Evolutionary conservation across 768 basidiomycete species (phyloP).

Genomic region (Termitomyces sp.): DNA sequence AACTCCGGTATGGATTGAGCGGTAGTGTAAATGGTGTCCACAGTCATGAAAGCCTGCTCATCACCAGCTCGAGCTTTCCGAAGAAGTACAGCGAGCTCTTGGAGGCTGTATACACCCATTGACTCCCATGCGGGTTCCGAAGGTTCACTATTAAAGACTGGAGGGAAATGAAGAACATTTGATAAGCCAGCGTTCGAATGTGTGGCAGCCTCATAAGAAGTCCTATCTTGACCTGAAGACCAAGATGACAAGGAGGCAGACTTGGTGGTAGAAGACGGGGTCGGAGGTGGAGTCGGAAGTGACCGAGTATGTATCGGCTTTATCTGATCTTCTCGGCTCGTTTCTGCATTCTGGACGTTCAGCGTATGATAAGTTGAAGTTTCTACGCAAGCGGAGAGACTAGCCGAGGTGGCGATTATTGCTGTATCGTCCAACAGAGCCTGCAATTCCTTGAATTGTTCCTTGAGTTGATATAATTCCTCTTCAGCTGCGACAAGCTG

Average conservation of each 20-base stretch:
- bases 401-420: background rate
- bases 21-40: background rate
- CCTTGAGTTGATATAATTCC: slow-evolving; percentile 19
- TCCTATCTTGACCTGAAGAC: background rate
- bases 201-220: background rate
- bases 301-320: background rate
- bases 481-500: slow-evolving; percentile 15
- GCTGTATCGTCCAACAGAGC: background rate
- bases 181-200: background rate
- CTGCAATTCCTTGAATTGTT: slow-evolving; percentile 22
- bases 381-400: background rate
- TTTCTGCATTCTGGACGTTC: background rate
- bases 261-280: background rate
- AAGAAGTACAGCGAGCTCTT: background rate
- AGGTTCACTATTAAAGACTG: background rate
- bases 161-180: background rate
- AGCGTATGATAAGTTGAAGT: background rate
- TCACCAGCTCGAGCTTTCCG: background rate
- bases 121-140: background rate
- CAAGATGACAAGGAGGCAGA: background rate
- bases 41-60: slow-evolving; percentile 1
- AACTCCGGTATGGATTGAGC: background rate
- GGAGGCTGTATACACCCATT: background rate
- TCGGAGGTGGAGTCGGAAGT: background rate
- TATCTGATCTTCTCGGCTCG: background rate